Percentiles rank a stretch among this genome's conserved stretches.
Conservation (phyloP, 2,329 filamentous ascomycete species). For the Pseudogymnoascus destructans region DNA sequence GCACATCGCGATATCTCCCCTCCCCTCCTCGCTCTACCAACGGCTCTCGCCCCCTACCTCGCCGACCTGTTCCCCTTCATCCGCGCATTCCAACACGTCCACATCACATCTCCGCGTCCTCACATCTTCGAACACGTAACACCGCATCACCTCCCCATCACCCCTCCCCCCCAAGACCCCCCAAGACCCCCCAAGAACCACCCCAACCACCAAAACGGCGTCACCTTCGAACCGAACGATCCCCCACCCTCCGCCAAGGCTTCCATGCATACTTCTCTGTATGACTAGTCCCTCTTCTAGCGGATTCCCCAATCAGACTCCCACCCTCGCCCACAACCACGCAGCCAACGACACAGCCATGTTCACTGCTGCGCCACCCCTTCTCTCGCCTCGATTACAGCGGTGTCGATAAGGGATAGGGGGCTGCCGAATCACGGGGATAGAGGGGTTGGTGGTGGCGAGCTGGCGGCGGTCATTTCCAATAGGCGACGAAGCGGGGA, state of each 20-base stretch:
- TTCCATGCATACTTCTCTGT: neutral
- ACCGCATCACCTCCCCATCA: neutral
- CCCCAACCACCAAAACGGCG: neutral
- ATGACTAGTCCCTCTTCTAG: neutral
- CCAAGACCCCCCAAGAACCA: neutral
- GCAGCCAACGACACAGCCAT: neutral
- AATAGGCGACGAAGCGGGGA: neutral
- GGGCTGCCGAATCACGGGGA: neutral
- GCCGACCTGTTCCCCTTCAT: too few species aligned
- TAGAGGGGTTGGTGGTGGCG: neutral
- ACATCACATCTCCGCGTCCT: neutral
- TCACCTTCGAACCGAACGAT: neutral
- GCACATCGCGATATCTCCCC: too few species aligned
- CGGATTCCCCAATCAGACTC: slow-evolving; percentile 2
- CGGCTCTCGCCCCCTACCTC: too few species aligned
- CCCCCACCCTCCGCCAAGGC: neutral
- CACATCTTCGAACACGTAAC: neutral
- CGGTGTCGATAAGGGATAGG: neutral
- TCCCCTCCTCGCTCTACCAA: too few species aligned
- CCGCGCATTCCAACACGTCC: neutral
- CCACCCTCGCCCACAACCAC: neutral
- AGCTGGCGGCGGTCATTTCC: neutral
- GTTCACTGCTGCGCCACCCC: neutral
- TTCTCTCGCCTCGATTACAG: neutral
- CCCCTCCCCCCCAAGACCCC: neutral